Percentiles rank a stretch among this genome's conserved stretches.
These are phyloP conservation scores for Paraurostyla sp. DNA, from an alignment of 73 alveolate genomes.

Conservation along the genomic window DNA sequence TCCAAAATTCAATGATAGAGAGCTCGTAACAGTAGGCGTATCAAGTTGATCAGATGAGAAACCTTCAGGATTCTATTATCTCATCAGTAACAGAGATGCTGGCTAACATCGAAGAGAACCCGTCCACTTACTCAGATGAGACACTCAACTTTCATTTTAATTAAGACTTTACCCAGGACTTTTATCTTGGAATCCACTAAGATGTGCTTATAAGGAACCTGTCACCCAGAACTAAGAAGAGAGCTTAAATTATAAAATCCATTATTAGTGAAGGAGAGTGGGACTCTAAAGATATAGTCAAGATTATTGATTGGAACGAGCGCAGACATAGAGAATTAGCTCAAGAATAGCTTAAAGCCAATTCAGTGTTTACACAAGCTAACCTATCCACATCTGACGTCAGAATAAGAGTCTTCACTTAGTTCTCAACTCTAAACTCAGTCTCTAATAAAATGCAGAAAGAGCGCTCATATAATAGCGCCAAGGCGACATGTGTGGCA, in stretches of 20 bases:
- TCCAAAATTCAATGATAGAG: neutral
- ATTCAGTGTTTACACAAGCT: neutral
- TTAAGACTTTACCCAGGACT: slow-evolving; percentile 5
- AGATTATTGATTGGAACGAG: slow-evolving; percentile 58
- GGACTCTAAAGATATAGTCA: slow-evolving; percentile 27
- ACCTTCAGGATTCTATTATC: neutral
- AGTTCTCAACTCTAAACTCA: neutral
- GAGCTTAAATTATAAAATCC: neutral
- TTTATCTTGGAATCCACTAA: neutral
- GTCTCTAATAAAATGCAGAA: slow-evolving; percentile 20
- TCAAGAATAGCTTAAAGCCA: neutral
- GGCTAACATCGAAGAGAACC: neutral
- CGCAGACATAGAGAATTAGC: slow-evolving; percentile 44
- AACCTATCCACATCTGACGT: neutral
- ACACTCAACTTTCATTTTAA: neutral
- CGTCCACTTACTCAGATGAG: neutral
- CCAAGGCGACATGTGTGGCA: slow-evolving; percentile 44
- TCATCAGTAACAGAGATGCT: neutral
- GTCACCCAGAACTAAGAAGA: slow-evolving; percentile 9
- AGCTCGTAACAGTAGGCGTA: neutral
- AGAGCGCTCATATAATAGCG: neutral
- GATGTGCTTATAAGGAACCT: neutral
- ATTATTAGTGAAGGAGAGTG: neutral
- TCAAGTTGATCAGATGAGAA: neutral
- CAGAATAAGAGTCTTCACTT: neutral